Evolutionary conservation across 2,329 filamentous ascomycete species (phyloP), one percentile per base, ranked within the genome.

Genomic region (Akanthomyces uredinophilus): DNA sequence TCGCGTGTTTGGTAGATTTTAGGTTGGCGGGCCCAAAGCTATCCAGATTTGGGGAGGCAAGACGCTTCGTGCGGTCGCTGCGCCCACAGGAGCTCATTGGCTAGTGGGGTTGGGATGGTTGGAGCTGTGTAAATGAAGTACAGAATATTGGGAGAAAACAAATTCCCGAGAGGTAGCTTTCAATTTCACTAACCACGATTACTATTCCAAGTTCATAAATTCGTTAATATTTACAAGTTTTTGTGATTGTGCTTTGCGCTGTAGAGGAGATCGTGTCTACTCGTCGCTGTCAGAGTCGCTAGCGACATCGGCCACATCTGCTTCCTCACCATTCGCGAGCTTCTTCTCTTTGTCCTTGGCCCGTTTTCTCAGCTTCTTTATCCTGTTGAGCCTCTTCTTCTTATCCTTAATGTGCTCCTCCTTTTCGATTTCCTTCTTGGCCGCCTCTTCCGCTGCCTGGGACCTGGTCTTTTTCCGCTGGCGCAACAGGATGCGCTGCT

Each of bases 281-380:
- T 67, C 69, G 27, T 65, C 65, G n/a, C 65, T 67, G 51, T 67
- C 68, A 32, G 44, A 65, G 20, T 43, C 69, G 29, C 68, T 68
- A 22, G 32, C 35, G 4, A 61, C 71, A 41, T 67, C 68, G 20
- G 56, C 65, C 14, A 16, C 65, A 27, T 29, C 58, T 6, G 60
- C 60, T 11, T 60, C 66, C 22, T 65, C 67, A 32, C 57, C 63
- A 8, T 32, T 47, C 29, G 46, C 70, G 69, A 72, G 66, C 67
- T 84, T 86, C 74, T 85, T 85, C 75, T 85, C 86, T 77, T 85
- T 85, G 63, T 84, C 82, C 66, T 73, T 77, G 44, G 84, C 67
- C 75, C 66, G 81, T 77, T 68, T 83, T 82, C 70, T 71, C 76
- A 67, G 72, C 74, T 46, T 69, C 70, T 18, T 71, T 71, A 63